Evolutionary conservation across 2,329 filamentous ascomycete genomes (phyloP), one percentile per base, ranked within the genome.

Genomic region (Nannizzia gypsea): DNA sequence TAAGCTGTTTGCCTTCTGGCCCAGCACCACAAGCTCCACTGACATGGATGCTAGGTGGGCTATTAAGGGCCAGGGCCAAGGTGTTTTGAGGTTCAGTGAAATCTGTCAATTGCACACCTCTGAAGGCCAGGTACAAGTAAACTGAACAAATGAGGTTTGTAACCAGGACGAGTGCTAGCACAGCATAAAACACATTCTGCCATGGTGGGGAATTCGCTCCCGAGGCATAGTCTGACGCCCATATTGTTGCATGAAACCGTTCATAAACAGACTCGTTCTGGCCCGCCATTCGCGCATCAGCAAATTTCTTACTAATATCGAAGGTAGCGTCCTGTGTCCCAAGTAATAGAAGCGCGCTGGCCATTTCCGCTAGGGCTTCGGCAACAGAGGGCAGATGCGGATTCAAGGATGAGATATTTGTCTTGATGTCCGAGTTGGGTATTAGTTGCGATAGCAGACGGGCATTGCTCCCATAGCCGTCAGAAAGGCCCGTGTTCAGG

Each of bases 51-150:
- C 74, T 78, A 0, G 79, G 78, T 0, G 82, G 82, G 26, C 77
- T 81, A 67, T 90, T 90, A 58, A 91, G 77, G 1, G 87, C 85
- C 0, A 90, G 72, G 0, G 83, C 77, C 66, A 91, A 90, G 1
- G 90, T 74, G 67, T 90, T 90, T 59, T 86, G 83, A 0, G 88
- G 86, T 66, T 92, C 88, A 0, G 84, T 88, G 67, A 87, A 90
- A 73, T 92, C 89, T 0, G 86, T 90, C 6, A 92, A 82, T 22
- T 89, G 79, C 0, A 82, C 81, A 0, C 75, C 75, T 4, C 75
- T 68, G 63, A 80, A 67, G 58, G 82, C 76, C 54, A 81, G 67
- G 57, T 86, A 69, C 63, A 86, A 78, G 71, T 89, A 90, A 1
- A 75, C 67, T 0, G 89, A 73, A 60, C 86, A 87, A 42, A 85